These are phyloP conservation scores for Thalassiosira ordinaria DNA, from an alignment of 352 stramenopile species.

Conservation along the genomic window DNA sequence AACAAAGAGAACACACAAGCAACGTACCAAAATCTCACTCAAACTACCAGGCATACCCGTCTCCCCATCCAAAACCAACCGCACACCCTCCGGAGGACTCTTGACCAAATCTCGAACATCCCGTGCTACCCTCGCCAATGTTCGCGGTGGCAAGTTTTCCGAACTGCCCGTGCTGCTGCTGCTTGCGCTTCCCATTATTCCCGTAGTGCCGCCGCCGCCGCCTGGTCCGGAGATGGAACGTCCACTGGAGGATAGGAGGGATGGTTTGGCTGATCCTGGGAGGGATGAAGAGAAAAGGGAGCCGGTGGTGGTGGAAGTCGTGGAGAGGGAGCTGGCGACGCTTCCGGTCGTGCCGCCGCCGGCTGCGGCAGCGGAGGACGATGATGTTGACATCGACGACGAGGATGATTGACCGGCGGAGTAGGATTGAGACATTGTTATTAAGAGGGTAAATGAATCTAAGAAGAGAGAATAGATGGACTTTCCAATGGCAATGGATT, in stretches of 20 bases:
- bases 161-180: slow-evolving; percentile 60
- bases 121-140: slow-evolving; percentile 90
- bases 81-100: slow-evolving; percentile 91
- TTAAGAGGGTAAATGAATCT: not conserved
- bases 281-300: not conserved
- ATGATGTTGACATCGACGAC: not conserved
- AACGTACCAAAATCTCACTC: slow-evolving; percentile 80
- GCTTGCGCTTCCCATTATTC: slow-evolving; percentile 68
- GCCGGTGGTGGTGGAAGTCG: not conserved
- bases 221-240: not conserved
- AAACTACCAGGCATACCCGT: slow-evolving; percentile 84
- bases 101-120: slow-evolving; percentile 93
- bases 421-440: slow-evolving; percentile 22
- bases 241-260: not conserved
- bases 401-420: slow-evolving; percentile 4
- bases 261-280: slow-evolving; percentile 3
- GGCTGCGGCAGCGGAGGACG: not conserved
- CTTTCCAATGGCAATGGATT: too few species aligned
- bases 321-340: slow-evolving; percentile 5
- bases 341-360: not conserved
- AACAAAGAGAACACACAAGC: not conserved
- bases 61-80: slow-evolving; percentile 88
- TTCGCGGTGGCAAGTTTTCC: slow-evolving; percentile 91
- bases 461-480: too few species aligned
- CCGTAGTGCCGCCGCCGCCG: not conserved